phyloP scores from a whole-genome alignment of 2,329 filamentous ascomycete species.

The Trichophyton schoenleinii region DNA sequence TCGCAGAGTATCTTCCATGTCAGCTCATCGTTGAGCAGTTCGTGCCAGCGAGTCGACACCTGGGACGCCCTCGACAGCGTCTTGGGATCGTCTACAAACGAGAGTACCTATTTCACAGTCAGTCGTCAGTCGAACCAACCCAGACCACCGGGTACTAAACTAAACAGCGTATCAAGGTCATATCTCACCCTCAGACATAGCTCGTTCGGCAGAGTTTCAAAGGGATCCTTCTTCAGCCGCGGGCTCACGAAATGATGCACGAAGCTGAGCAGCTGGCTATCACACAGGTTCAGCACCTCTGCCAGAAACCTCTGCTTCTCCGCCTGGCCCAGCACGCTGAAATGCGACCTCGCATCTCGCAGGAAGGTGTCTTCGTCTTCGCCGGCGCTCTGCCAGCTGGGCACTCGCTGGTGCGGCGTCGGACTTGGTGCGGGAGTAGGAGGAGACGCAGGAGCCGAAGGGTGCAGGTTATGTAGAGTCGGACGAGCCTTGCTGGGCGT shows the following conservation, averaged over 20 bases:
- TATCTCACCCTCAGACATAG: slow-evolving; percentile 64
- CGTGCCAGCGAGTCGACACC: slow-evolving; percentile 89
- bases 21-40: slow-evolving; percentile 88
- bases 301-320: slow-evolving; percentile 72
- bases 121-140: not conserved
- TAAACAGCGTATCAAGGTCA: too few species aligned
- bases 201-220: slow-evolving; percentile 82
- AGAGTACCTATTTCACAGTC: slow-evolving; percentile 54
- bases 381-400: slow-evolving; percentile 33
- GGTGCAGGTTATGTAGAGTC: slow-evolving; percentile 45
- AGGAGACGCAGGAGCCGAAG: slow-evolving; percentile 52
- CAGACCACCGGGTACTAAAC: too few species aligned
- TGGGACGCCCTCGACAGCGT: slow-evolving; percentile 87
- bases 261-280: slow-evolving; percentile 88
- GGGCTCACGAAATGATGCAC: slow-evolving; percentile 94
- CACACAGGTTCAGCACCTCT: slow-evolving; percentile 84
- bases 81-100: slow-evolving; percentile 93
- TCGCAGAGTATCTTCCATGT: slow-evolving; percentile 97
- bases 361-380: slow-evolving; percentile 75
- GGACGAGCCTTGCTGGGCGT: slow-evolving; percentile 30
- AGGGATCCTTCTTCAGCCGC: slow-evolving; percentile 88
- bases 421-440: slow-evolving; percentile 56
- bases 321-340: slow-evolving; percentile 60
- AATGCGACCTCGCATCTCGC: slow-evolving; percentile 65
- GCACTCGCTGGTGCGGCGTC: slow-evolving; percentile 49